Evolutionary conservation across 1,284 basidiomycete species (phyloP), one percentile per base, ranked within the genome.

Genomic region (Cryptococcus sp.): DNA sequence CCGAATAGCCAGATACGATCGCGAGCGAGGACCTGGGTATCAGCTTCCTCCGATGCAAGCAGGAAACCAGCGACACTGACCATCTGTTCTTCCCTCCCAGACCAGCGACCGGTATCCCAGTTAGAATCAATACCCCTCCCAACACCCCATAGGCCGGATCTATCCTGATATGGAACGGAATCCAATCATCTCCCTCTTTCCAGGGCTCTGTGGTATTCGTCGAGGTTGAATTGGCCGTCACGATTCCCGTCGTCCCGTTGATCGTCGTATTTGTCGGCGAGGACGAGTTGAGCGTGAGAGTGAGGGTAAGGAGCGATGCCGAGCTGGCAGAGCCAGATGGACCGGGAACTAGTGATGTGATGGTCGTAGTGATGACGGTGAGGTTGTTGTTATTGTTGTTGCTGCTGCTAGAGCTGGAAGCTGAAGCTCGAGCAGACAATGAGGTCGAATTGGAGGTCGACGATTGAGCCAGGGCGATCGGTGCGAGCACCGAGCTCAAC

Each of bases 81-180:
- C 90, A 91, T 78, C 90, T 77, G 68, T 92, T 92, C 78, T 91
- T 92, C 73, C 91, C 87, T 19, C 93, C 93, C 72, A 87, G 83
- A 60, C 90, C 89, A 1, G 87, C 85, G 54, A 88, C 87, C 3
- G 90, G 88, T 14, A 93, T 76, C 48, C 93, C 93, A 6, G 87
- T 88, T 43, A 94, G 62, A 59, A 97, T 91, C 65, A 97, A 82
- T 56, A 95, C 72, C 6, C 81, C 87, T 43, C 93, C 93, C 6
- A 93, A 79, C 12, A 93, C 84, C 31, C 85, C 91, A 71, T 92
- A 97, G 14, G 84, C 89, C 14, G 87, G 86, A 63, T 93, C 88
- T 43, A 97, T 76, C 62, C 75, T 81, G 23, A 92, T 90, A 23
- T 79, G 80, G 47, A 73, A 74, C 0, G 73, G 73, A 10, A 75